A percentile compares a stretch with the other conserved stretches of the same genome.
phyloP scores from a whole-genome alignment of 2,329 filamentous ascomycete genomes.

The Akanthomyces uredinophilus region DNA sequence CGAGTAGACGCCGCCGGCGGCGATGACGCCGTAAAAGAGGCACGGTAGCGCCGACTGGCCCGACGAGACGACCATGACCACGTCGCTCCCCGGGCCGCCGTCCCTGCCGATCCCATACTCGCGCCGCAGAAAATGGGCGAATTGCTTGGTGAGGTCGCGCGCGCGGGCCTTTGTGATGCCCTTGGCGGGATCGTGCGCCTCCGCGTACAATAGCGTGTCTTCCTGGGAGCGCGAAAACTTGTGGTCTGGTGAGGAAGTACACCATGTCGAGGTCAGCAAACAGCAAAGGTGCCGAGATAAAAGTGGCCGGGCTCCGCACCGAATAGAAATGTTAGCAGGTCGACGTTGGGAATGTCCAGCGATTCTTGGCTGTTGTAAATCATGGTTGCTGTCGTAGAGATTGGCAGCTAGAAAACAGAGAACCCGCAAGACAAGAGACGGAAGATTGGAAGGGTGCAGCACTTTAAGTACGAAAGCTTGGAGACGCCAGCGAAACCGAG shows the following conservation, averaged over 20 bases:
- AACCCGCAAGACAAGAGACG: too few relatives aligned
- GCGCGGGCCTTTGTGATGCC: conserved; percentile 48
- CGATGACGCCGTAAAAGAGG: conserved; percentile 52
- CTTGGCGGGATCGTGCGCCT: conserved; percentile 51
- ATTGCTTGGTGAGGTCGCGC: conserved; percentile 43
- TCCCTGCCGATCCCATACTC: conserved; percentile 46
- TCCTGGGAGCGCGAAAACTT: conserved; percentile 31
- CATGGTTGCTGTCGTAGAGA: conserved; percentile 18
- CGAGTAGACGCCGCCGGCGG: conserved; percentile 55
- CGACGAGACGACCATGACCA: conserved; percentile 51
- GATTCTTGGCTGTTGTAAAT: conserved; percentile 33
- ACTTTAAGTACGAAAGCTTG: too few relatives aligned
- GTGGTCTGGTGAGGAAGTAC: conserved; percentile 26
- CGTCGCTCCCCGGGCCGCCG: conserved; percentile 42
- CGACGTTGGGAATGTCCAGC: conserved; percentile 33
- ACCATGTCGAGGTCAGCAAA: background rate
- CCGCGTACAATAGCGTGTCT: conserved; percentile 50
- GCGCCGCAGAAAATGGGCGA: conserved; percentile 50
- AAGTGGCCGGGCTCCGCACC: conserved; percentile 25
- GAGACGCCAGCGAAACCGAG: too few relatives aligned
- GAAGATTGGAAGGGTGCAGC: too few relatives aligned
- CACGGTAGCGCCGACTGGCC: conserved; percentile 51
- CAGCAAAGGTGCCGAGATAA: background rate
- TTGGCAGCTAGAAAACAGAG: background rate
- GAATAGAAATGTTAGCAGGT: conserved; percentile 40